phyloP scores from a whole-genome alignment of 2,329 filamentous ascomycete species.

The Colletotrichum caudatum region DNA sequence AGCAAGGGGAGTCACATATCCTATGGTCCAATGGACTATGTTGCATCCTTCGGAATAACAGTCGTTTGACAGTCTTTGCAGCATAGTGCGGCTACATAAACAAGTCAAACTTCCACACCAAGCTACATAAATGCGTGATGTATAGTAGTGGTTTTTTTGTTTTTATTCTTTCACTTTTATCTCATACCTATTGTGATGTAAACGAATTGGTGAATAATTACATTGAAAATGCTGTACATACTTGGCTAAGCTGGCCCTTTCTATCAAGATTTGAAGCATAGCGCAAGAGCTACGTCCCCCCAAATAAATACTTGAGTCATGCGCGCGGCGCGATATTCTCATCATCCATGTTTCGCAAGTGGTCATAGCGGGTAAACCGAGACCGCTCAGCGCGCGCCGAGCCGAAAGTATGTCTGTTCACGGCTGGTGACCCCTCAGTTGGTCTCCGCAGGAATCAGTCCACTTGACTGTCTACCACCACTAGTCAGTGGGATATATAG shows the following conservation, averaged over 20 bases:
- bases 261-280: not conserved
- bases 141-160: too few species aligned
- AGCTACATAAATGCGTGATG: not conserved
- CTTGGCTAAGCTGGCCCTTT: not conserved
- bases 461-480: too few species aligned
- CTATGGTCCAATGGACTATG: not conserved
- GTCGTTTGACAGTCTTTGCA: not conserved
- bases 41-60: not conserved
- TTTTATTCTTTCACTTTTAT: not conserved
- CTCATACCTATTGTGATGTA: not conserved
- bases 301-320: not conserved
- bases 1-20: not conserved
- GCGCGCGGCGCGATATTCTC: not conserved
- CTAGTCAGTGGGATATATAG: not conserved
- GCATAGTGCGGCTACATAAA: not conserved
- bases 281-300: not conserved
- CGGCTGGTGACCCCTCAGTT: conserved; percentile 7
- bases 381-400: not conserved
- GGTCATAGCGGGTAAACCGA: conserved; percentile 16
- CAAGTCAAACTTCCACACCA: not conserved
- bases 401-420: conserved; percentile 6
- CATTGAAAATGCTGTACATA: not conserved
- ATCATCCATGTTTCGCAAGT: not conserved
- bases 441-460: not conserved
- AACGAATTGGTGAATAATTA: not conserved